Conservation (phyloP, 176 grass and related monocot genomes). For the Bolboschoenus planiculmis region DNA sequence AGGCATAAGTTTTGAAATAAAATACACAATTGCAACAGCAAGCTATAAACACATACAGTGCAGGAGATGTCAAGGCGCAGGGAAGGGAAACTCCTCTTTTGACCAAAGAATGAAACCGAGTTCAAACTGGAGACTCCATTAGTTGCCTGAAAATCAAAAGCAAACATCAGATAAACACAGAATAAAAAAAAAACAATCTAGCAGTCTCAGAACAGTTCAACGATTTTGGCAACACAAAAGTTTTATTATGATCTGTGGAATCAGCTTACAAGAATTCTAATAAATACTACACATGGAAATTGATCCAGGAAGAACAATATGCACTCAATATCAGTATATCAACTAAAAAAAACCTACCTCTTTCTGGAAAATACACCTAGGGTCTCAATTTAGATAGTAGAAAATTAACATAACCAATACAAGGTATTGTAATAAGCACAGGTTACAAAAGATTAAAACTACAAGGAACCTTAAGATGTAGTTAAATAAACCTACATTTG, state of each 20-base stretch:
- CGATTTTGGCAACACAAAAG: background rate
- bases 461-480: background rate
- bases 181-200: background rate
- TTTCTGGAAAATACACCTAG: background rate
- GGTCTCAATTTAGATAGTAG: background rate
- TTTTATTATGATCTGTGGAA: background rate
- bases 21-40: background rate
- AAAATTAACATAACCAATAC: background rate
- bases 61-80: background rate
- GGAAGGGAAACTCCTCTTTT: conserved; percentile 15
- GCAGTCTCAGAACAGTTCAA: background rate
- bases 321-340: background rate
- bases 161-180: background rate
- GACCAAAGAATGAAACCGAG: conserved; percentile 3
- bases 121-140: background rate
- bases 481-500: background rate
- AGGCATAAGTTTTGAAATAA: background rate
- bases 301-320: background rate
- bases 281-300: background rate
- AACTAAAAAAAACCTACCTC: background rate
- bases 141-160: background rate
- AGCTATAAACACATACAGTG: background rate
- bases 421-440: background rate
- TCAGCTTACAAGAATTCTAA: background rate
- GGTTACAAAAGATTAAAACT: background rate